A percentile compares a stretch with the other conserved stretches of the same genome.
Conservation (phyloP, 495 filamentous ascomycete genomes). For the Trichoderma virens region DNA sequence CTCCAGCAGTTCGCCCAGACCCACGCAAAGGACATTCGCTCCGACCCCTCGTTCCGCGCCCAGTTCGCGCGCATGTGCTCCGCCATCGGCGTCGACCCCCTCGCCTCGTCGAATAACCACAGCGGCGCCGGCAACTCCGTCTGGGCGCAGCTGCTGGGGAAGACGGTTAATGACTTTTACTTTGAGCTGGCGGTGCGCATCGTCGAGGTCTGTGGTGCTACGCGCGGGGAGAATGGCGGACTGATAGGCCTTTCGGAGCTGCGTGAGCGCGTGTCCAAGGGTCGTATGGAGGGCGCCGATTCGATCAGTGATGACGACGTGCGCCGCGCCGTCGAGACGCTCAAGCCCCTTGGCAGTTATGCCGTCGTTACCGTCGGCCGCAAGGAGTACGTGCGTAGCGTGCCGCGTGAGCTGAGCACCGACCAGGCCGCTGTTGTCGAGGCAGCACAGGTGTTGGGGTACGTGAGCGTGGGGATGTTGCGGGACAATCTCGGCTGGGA, state of each 20-base stretch:
- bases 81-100: constrained; percentile 90
- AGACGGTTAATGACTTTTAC: constrained; percentile 94
- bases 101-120: constrained; percentile 50
- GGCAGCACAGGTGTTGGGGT: constrained; percentile 75
- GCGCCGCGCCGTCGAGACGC: constrained; percentile 75
- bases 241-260: constrained; percentile 81
- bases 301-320: constrained; percentile 85
- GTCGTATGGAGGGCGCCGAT: constrained; percentile 62
- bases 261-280: constrained; percentile 60
- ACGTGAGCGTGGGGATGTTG: constrained; percentile 85
- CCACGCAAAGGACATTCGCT: constrained; percentile 90
- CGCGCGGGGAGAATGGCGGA: constrained; percentile 85
- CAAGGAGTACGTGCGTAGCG: constrained; percentile 80
- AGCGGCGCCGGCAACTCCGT: constrained; percentile 52
- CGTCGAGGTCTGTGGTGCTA: constrained; percentile 85
- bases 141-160: constrained; percentile 87
- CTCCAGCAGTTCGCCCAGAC: constrained; percentile 91
- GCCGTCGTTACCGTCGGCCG: constrained; percentile 71
- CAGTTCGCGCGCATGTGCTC: constrained; percentile 98
- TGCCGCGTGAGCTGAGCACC: constrained; percentile 92
- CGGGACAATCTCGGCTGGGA: constrained; percentile 87
- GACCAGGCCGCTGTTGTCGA: constrained; percentile 92
- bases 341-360: constrained; percentile 85
- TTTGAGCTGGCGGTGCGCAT: constrained; percentile 92
- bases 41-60: constrained; percentile 86